A percentile compares a stretch with the other conserved stretches of the same genome.
phyloP scores from a whole-genome alignment of 345 rosid species.

The Carallia pectinifolia region DNA sequence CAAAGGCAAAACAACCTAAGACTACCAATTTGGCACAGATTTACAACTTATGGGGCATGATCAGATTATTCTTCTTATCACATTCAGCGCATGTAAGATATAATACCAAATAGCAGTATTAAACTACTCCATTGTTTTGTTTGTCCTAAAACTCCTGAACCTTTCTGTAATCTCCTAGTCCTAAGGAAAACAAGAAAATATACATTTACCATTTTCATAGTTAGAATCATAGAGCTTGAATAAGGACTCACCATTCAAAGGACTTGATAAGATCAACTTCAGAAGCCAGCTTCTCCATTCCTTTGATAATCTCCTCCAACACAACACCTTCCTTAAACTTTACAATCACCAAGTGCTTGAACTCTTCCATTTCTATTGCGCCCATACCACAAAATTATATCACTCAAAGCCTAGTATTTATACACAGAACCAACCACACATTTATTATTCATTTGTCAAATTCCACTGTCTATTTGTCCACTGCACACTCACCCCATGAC shows the following conservation, averaged over 20 bases:
- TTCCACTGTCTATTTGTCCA: conserved; percentile 33
- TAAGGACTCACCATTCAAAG: conserved; percentile 66
- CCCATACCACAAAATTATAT: conserved; percentile 5
- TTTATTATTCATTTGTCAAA: conserved; percentile 35
- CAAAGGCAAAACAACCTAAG: no score
- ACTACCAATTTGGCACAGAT: no score
- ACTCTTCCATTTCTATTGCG: conserved; percentile 44
- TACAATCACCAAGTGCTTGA: conserved; percentile 82
- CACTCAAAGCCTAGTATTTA: conserved; percentile 12
- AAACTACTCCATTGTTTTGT: not conserved
- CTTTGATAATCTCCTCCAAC: conserved; percentile 70
- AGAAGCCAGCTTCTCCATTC: conserved; percentile 74
- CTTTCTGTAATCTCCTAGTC: no score
- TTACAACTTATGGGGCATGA: no score
- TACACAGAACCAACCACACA: conserved; percentile 3
- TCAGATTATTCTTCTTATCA: no score
- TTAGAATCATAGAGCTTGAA: not conserved
- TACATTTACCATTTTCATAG: no score
- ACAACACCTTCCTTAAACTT: conserved; percentile 75
- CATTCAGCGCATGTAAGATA: no score
- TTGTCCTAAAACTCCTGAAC: not conserved
- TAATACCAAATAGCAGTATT: not conserved
- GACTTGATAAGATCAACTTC: conserved; percentile 78
- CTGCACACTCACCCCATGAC: conserved; percentile 10
- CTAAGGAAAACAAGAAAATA: no score